Evolutionary conservation across 805 yeast genomes (phyloP), one percentile per base, ranked within the genome.

Genomic region (Metschnikowia shivogae): DNA sequence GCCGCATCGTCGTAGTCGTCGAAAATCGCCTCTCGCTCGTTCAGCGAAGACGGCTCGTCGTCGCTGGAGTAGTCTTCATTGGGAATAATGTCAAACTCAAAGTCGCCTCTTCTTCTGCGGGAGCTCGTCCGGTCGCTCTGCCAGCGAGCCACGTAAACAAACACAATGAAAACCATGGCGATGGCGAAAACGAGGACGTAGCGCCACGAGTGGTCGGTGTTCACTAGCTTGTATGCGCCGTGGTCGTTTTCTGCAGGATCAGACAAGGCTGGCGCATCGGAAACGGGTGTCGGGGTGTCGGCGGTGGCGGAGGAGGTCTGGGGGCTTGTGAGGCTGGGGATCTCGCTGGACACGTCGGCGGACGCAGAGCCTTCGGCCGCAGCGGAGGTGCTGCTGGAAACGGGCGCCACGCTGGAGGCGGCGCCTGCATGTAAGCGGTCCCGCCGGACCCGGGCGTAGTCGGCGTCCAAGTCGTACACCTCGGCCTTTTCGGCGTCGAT

Each of bases 71-170:
- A 72, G 42, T 76, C 80, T 50, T 83, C 86, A 6, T 85, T 84
- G 14, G 82, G 84, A 36, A 86, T 86, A 38, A 85, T 80, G 58
- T 86, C 95, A 58, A 86, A 83, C 59, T 86, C 93, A 56, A 78
- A 82, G 44, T 80, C 80, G 33, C 82, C 89, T 56, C 84, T 79
- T 65, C 89, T 67, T 59, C 85, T 67, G 29, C 64, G 54, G 43
- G 76, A 64, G 12, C 67, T 57, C 45, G 65, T 61, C 11, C 73
- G 74, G 3, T 67, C 62, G 49, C 67, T 64, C 53, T 68, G 74
- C 58, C 62, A 62, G 65, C 67, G 57, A 77, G 70, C 67, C 65
- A 73, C 53, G 61, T 73, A 56, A 69, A 79, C 50, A 63, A 69
- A 57, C 67, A 64, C 49, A 65, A 68, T 57, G 52, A 81, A 80